Percentiles rank a stretch among this genome's conserved stretches.
phyloP scores from a whole-genome alignment of 163 green algal species.

The Trebouxiophyceae sp. region DNA sequence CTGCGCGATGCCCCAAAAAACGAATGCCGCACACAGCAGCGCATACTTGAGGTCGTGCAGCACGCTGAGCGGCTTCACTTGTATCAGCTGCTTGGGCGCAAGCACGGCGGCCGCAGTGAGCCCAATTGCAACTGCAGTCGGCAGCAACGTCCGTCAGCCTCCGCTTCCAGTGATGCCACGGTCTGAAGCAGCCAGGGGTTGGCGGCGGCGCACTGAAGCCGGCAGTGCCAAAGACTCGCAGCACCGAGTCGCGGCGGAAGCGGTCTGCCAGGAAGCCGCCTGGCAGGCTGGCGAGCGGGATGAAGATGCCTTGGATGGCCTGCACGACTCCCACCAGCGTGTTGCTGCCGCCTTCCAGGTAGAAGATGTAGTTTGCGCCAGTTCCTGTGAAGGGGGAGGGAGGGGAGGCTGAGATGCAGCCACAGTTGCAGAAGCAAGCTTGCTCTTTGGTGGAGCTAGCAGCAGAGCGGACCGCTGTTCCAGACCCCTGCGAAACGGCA shows the following conservation, averaged over 20 bases:
- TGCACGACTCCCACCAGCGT: neutral
- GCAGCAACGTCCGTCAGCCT: too few species aligned
- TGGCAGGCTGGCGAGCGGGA: neutral
- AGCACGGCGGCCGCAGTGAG: neutral
- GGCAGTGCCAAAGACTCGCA: neutral
- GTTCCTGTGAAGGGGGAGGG: too few species aligned
- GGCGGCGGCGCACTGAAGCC: neutral
- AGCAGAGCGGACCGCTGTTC: too few species aligned
- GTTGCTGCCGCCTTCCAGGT: neutral
- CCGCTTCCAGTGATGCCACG: too few species aligned
- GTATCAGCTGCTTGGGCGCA: neutral
- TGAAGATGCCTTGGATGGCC: neutral
- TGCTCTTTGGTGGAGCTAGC: too few species aligned
- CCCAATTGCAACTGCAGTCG: neutral
- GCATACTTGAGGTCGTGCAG: slow-evolving; percentile 1
- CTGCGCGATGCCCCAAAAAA: neutral
- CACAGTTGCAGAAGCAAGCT: too few species aligned
- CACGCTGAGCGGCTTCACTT: too few species aligned
- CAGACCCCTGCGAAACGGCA: too few species aligned
- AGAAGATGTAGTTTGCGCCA: neutral
- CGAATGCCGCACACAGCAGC: neutral
- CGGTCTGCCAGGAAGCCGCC: neutral
- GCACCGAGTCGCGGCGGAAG: neutral
- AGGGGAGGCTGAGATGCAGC: too few species aligned
- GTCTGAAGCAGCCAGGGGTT: too few species aligned